Base-by-base conservation (phyloP, 148 eudicot species). In the Euryodendron excelsum region DNA sequence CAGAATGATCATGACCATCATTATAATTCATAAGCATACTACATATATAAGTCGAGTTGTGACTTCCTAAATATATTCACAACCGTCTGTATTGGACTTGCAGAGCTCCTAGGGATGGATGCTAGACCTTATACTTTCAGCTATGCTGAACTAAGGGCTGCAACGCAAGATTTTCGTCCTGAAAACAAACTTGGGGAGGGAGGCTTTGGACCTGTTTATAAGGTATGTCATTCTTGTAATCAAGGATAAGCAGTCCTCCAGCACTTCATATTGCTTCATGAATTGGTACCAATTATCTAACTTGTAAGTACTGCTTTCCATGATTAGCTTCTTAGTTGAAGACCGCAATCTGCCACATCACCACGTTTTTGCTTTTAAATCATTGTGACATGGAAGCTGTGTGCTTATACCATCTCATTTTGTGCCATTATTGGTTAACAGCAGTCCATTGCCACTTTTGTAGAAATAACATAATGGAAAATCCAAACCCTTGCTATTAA, bases 41-140 rank as follows among this genome's bases (percentile, higher is more conserved):
- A 28, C 21, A 31, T 63, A 23, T 44, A 34, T 53, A 30, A 56
- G 48, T 48, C 13, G 4, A 39, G 9, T 77, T 31, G 10, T 56
- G 52, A 45, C 79, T 41, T 59, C 36, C 50, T 59, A 39, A 37
- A 25, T n/a, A 33, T 3, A 39, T 59, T 37, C 34, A 62, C 58
- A 41, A 60, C 41, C 25, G 75, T 21, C 64, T 23, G 20, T 41
- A 9, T 21, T 69, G 53, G 64, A 72, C 69, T 81, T 78, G 39
- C 90, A 94, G 98, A 85, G 68, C 78, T 92, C 39, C 69, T 83
- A 45, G 98, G 97, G 34, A 83, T 94, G 44, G 91, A 89, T 74
- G 84, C 88, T 64, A 87, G 75, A 83, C 88, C 93, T 76, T 87
- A 82, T 77, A 91, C 89, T 36, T 82, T 88, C 78, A 78, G 82